Evolutionary conservation across 2,329 filamentous ascomycete genomes (phyloP).

Genomic region (Ascochyta koolunga): DNA sequence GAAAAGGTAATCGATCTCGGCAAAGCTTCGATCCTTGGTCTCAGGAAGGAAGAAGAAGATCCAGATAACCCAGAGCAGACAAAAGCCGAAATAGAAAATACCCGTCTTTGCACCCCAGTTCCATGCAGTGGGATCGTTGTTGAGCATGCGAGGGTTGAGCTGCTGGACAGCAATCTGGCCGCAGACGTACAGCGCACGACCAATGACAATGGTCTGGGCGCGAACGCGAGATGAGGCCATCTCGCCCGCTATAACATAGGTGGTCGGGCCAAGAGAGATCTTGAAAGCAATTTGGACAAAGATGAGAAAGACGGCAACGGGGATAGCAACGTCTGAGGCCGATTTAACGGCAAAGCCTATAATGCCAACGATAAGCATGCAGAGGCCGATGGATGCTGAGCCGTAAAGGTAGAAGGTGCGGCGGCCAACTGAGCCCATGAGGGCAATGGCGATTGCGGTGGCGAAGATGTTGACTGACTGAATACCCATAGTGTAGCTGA

Average conservation of each 20-base stretch:
- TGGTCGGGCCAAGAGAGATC: slow-evolving; percentile 78
- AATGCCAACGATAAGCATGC: slow-evolving; percentile 58
- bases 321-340: slow-evolving; percentile 19
- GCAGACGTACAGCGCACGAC: slow-evolving; percentile 69
- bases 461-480: slow-evolving; percentile 71
- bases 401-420: slow-evolving; percentile 76
- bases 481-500: slow-evolving; percentile 55
- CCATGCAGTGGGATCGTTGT: slow-evolving; percentile 62
- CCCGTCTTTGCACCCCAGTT: slow-evolving; percentile 75
- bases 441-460: slow-evolving; percentile 75
- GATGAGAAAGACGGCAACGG: slow-evolving; percentile 46
- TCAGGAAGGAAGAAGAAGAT: slow-evolving; percentile 79
- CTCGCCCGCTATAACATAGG: slow-evolving; percentile 84
- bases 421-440: slow-evolving; percentile 78
- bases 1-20: slow-evolving; percentile 81
- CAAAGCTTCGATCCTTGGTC: slow-evolving; percentile 76
- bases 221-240: slow-evolving; percentile 79
- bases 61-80: slow-evolving; percentile 77
- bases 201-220: slow-evolving; percentile 85
- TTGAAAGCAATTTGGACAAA: slow-evolving; percentile 29
- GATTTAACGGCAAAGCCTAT: slow-evolving; percentile 17
- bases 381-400: slow-evolving; percentile 61
- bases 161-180: slow-evolving; percentile 72
- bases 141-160: slow-evolving; percentile 65
- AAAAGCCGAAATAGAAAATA: slow-evolving; percentile 84